Base-by-base conservation (phyloP, 139 green algal genomes). In the Chlorella sp. region DNA sequence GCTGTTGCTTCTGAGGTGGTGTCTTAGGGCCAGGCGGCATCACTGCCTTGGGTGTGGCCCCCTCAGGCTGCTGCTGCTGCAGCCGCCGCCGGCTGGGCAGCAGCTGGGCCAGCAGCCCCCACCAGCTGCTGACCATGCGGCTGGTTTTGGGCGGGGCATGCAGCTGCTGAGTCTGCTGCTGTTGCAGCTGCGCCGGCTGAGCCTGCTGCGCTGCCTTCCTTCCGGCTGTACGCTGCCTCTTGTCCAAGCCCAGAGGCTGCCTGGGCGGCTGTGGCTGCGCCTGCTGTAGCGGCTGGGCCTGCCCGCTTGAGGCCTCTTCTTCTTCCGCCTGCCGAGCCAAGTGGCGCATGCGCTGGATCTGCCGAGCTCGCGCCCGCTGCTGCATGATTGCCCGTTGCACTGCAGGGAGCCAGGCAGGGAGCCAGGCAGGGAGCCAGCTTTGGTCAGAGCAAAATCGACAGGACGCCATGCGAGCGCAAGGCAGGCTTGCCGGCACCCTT, bases 21-120 rank as follows among this genome's bases (percentile, higher is more conserved):
- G 34, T 20, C 14, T 43, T 38, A 13, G 34, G 22, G 11, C 34
- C 36, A 8, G 8, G 67, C 36, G 24, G 19, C 7, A 34, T 22
- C n/a, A 74, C 69, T 51, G 38, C 34, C 62, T 34, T 69, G 24
- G 62, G 28, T 40, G 26, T 11, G 16, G n/a, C n/a, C n/a, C n/a
- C n/a, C n/a, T n/a, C n/a, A n/a, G n/a, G 67, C 67, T 73, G 58
- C 46, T 64, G 74, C 74, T 44, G 74, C 44, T 43, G 44, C 36
- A 7, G 46, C 74, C 28, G 74, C 46, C 41, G 22, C 34, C 41
- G 40, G 9, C 51, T 60, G 51, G 51, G 51, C 51, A 60, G 14
- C 14, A 60, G 51, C 11, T 24, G 24, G 51, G 13, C 51, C 9
- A 60, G 16, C 51, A 60, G 51, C 51, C 16, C 13, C 2, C 51